phyloP scores from a whole-genome alignment of 345 rosid genomes.

The Triadica sebifera region DNA sequence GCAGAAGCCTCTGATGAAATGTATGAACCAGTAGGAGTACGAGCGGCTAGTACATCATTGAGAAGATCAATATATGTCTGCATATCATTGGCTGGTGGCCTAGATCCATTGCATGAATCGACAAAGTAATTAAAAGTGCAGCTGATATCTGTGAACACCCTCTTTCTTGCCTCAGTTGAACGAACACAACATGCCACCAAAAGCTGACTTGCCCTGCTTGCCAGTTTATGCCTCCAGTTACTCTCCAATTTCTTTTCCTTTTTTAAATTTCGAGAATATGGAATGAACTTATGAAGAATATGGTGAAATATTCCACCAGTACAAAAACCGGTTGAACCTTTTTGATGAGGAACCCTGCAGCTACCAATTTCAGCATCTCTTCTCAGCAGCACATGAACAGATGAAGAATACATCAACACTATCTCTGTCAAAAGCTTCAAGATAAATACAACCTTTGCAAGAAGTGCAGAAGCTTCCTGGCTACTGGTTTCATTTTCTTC shows the following conservation, averaged over 20 bases:
- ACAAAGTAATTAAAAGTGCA: conserved; percentile 64
- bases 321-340: conserved; percentile 36
- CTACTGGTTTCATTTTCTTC: conserved; percentile 50
- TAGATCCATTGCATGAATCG: conserved; percentile 52
- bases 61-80: conserved; percentile 73
- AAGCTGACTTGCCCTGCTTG: conserved; percentile 72
- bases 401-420: conserved; percentile 74
- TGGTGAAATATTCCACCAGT: conserved; percentile 75
- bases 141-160: conserved; percentile 69
- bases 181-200: conserved; percentile 90
- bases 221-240: conserved; percentile 91
- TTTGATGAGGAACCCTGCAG: conserved; percentile 55
- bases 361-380: conserved; percentile 70
- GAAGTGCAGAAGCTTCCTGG: conserved; percentile 65
- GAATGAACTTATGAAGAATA: conserved; percentile 71
- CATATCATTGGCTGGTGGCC: conserved; percentile 57
- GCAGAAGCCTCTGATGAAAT: conserved; percentile 86
- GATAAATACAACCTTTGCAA: conserved; percentile 82
- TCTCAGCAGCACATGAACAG: conserved; percentile 76
- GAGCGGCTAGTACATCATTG: conserved; percentile 83
- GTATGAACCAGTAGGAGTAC: conserved; percentile 75
- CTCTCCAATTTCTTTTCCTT: conserved; percentile 72
- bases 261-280: conserved; percentile 52
- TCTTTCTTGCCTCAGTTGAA: conserved; percentile 83
- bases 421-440: conserved; percentile 92